phyloP scores from a whole-genome alignment of 345 rosid species.

The Hibiscus mutabilis region DNA sequence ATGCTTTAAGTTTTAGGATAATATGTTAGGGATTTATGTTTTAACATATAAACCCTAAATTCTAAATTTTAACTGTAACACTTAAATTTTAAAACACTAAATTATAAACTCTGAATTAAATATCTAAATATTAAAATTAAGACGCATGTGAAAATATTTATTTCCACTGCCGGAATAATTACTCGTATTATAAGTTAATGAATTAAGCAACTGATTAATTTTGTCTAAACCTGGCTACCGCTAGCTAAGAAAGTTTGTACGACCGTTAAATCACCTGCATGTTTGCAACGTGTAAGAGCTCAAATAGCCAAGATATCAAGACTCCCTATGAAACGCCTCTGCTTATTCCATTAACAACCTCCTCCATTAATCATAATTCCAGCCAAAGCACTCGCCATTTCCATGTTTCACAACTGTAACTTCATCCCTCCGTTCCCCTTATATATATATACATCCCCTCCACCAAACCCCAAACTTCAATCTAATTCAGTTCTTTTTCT shows the following conservation, averaged over 20 bases:
- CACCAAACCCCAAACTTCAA: not conserved
- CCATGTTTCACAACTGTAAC: constrained; percentile 9
- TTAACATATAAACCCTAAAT: too few relatives aligned
- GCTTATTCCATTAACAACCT: not conserved
- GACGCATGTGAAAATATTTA: too few relatives aligned
- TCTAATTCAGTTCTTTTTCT: not conserved
- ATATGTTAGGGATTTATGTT: too few relatives aligned
- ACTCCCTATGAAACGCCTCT: constrained; percentile 30
- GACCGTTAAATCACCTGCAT: constrained; percentile 39
- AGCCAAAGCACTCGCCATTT: constrained; percentile 15
- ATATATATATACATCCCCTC: not conserved
- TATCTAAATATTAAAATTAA: too few relatives aligned
- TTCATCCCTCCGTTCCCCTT: not conserved
- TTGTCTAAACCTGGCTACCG: not conserved
- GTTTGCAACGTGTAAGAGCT: constrained; percentile 41
- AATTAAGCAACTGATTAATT: not conserved
- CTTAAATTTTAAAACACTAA: too few relatives aligned
- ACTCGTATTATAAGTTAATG: too few relatives aligned
- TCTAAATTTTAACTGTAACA: too few relatives aligned
- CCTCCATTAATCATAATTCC: constrained; percentile 10
- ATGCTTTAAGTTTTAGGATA: too few relatives aligned
- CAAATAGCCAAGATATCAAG: constrained; percentile 7
- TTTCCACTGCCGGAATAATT: too few relatives aligned
- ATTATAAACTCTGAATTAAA: too few relatives aligned
- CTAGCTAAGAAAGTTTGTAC: not conserved